Evolutionary conservation across 202 grass and related monocot species (phyloP).

Genomic region (Brachypodium distachyon): DNA sequence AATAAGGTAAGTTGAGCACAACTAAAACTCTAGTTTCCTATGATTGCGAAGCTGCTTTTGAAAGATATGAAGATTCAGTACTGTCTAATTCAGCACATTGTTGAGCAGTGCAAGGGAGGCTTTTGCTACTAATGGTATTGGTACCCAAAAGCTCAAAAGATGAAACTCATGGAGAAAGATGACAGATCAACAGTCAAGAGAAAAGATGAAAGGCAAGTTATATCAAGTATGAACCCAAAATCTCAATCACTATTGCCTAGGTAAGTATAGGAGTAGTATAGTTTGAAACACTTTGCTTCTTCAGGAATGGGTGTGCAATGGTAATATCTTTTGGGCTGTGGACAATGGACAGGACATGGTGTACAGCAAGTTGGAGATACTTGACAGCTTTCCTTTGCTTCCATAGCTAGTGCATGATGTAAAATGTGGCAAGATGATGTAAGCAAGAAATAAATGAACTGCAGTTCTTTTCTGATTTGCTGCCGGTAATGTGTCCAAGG

Average conservation of each 20-base stretch:
- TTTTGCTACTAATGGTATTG: neutral
- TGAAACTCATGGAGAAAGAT: neutral
- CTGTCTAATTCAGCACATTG: neutral
- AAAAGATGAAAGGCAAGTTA: neutral
- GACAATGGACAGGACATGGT: neutral
- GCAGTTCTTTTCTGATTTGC: neutral
- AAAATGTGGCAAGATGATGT: neutral
- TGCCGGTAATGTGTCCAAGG: neutral
- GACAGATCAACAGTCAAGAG: neutral
- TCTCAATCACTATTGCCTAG: neutral
- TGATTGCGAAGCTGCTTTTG: neutral
- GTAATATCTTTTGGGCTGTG: neutral
- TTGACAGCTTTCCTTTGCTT: neutral
- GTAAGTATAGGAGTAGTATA: neutral
- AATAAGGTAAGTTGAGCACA: conserved; percentile 11
- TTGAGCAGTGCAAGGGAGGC: conserved; percentile 9
- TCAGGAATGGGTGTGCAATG: neutral
- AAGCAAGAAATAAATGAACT: neutral
- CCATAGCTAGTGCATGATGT: neutral
- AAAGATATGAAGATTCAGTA: conserved; percentile 13
- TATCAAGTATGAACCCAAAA: neutral
- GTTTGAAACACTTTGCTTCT: neutral
- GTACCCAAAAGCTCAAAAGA: neutral
- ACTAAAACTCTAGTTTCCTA: conserved; percentile 21
- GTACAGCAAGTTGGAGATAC: neutral